phyloP scores from a whole-genome alignment of 768 basidiomycete genomes.

The Leucogyrophana mollusca region DNA sequence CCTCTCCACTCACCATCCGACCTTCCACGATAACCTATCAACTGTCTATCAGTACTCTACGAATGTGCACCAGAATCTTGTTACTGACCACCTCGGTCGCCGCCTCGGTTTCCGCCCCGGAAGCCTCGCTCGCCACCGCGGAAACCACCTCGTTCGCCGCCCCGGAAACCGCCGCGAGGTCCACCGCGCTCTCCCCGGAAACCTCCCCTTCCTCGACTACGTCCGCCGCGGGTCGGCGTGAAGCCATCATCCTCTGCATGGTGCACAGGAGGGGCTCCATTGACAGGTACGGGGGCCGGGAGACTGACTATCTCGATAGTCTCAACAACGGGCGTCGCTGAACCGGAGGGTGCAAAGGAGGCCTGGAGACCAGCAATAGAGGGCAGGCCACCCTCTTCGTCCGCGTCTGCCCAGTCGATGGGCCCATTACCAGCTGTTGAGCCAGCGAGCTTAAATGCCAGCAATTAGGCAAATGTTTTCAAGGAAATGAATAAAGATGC shows the following conservation, averaged over 20 bases:
- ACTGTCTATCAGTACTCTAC: conserved; percentile 6
- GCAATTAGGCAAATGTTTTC: not conserved
- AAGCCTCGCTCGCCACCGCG: conserved; percentile 29
- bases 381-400: conserved; percentile 79
- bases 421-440: conserved; percentile 23
- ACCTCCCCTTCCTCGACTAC: conserved; percentile 45
- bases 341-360: conserved; percentile 72
- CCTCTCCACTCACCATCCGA: conserved; percentile 48
- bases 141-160: conserved; percentile 35
- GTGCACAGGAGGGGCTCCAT: conserved; percentile 21
- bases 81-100: conserved; percentile 26
- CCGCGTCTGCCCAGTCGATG: conserved; percentile 77
- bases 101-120: conserved; percentile 34
- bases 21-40: conserved; percentile 12
- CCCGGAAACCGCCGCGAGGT: conserved; percentile 41
- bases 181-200: conserved; percentile 41
- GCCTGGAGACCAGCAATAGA: conserved; percentile 74
- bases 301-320: conserved; percentile 32
- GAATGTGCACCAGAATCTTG: conserved; percentile 18
- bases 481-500: too few relatives aligned
- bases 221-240: conserved; percentile 45
- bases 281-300: conserved; percentile 16
- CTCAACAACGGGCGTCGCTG: conserved; percentile 56
- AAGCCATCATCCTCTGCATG: conserved; percentile 63
- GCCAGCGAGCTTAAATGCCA: not conserved